Base-by-base conservation (phyloP, 768 basidiomycete genomes). In the Paxillus ammoniavirescens region DNA sequence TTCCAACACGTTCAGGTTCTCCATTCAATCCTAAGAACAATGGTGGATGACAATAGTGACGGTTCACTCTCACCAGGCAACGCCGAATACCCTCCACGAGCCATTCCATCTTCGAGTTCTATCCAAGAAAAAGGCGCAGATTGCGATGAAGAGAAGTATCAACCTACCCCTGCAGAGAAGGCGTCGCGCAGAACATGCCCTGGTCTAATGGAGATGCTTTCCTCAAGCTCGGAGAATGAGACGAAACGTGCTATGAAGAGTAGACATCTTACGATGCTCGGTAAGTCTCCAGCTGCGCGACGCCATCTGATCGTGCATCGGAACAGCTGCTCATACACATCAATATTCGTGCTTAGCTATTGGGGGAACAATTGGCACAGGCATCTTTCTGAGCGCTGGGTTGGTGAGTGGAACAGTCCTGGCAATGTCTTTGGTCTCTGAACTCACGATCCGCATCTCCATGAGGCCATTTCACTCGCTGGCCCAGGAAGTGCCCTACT, bases 401-500 rank as follows among this genome's bases (percentile, higher is more conserved):
- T 77, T 78, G 45, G 79, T 79, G 49, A 40, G 77, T 60, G 4
- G 1, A 9, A 14, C 3, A 0, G 14, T 45, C 23, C 15, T 14
- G n/a, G 17, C 15, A 40, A 18, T 18, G 12, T 3, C 14, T 36
- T 35, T 43, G n/a, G 14, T 2, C 10, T 21, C 18, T 33, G 17
- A 40, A n/a, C 41, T 45, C 21, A 42, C 12, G 35, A 28, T 17
- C 35, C 30, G 17, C 48, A 17, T 15, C 40, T 33, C 12, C 13
- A 30, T 33, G 38, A 80, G 78, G 76, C 82, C 4, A 76, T 86
- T 28, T 74, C 78, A 5, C 63, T 77, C 4, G 83, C 83, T 35
- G 84, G 84, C 38, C 82, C 84, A 8, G 83, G 76, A 15, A 83
- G 83, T 56, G 76, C 84, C n/a, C 65, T 86, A 15, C 62, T 86